Evolutionary conservation across 441 rosid species (phyloP).

Genomic region (Populus hybrid): DNA sequence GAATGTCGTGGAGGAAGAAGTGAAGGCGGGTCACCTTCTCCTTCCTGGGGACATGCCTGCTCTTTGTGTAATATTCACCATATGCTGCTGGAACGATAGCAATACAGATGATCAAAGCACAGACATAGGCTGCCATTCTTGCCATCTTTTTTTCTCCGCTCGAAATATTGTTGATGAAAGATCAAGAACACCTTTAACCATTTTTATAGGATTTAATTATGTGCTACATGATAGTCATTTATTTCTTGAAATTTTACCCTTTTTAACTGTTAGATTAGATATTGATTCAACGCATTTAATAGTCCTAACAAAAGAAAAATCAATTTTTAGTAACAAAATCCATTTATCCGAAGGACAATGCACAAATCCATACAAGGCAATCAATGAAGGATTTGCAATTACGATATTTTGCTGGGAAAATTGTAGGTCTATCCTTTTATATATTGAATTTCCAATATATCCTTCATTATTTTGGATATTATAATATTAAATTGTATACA

Average conservation of each 20-base stretch:
- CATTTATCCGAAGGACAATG: too few relatives aligned
- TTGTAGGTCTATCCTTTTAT: too few relatives aligned
- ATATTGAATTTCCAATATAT: too few relatives aligned
- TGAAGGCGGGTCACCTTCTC: constrained; percentile 34
- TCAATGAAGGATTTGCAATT: neutral
- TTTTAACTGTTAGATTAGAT: neutral
- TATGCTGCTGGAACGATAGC: constrained; percentile 4
- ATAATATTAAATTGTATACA: too few relatives aligned
- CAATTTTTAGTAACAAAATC: too few relatives aligned
- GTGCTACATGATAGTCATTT: neutral
- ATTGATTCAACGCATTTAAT: neutral
- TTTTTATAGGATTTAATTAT: too few relatives aligned
- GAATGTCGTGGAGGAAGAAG: constrained; percentile 48
- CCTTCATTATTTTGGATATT: too few relatives aligned
- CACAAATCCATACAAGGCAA: neutral
- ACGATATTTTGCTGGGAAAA: too few relatives aligned
- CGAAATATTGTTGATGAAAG: neutral
- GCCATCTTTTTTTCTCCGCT: neutral
- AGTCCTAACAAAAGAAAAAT: neutral
- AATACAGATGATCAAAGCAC: constrained; percentile 11
- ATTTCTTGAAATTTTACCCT: neutral
- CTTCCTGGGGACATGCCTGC: neutral
- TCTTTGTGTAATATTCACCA: constrained; percentile 16
- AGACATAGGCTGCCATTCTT: neutral
- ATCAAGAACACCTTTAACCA: neutral